phyloP scores from a whole-genome alignment of 2,329 filamentous ascomycete species.

The Berkeleyomyces rouxiae region DNA sequence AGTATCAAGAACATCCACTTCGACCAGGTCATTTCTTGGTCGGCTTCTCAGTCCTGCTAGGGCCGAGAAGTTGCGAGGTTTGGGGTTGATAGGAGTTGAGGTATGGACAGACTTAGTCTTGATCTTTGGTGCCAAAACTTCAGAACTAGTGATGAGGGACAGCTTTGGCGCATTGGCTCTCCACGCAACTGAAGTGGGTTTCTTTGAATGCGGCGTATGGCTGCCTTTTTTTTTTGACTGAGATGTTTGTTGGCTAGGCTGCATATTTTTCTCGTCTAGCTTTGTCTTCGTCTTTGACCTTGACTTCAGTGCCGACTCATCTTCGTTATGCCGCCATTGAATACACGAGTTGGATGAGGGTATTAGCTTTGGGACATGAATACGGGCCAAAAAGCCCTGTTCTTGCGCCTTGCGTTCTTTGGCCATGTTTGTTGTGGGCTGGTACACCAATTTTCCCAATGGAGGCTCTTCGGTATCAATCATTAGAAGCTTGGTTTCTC shows the following conservation, averaged over 20 bases:
- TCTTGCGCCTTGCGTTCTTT: neutral
- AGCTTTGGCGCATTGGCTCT: neutral
- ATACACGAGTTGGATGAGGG: neutral
- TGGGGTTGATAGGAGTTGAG: conserved; percentile 1
- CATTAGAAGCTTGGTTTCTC: conserved; percentile 48
- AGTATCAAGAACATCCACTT: neutral
- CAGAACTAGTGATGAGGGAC: neutral
- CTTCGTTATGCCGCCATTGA: neutral
- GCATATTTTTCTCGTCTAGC: too few relatives aligned
- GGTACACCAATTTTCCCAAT: conserved; percentile 28
- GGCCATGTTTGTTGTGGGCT: conserved; percentile 15
- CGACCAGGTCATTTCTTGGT: neutral
- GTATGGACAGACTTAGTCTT: neutral
- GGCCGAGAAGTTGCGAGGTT: neutral
- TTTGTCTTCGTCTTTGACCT: neutral
- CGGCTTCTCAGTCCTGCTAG: neutral
- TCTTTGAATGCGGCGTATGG: neutral
- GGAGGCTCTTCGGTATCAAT: conserved; percentile 40
- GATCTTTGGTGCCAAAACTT: neutral
- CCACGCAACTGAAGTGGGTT: neutral
- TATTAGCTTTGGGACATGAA: neutral
- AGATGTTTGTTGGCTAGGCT: too few relatives aligned
- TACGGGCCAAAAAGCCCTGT: neutral
- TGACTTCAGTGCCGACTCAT: neutral
- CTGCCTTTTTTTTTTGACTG: neutral